These are phyloP conservation scores for Cladosporium sp. DNA, from an alignment of 2,329 filamentous ascomycete species.

Conservation along the genomic window DNA sequence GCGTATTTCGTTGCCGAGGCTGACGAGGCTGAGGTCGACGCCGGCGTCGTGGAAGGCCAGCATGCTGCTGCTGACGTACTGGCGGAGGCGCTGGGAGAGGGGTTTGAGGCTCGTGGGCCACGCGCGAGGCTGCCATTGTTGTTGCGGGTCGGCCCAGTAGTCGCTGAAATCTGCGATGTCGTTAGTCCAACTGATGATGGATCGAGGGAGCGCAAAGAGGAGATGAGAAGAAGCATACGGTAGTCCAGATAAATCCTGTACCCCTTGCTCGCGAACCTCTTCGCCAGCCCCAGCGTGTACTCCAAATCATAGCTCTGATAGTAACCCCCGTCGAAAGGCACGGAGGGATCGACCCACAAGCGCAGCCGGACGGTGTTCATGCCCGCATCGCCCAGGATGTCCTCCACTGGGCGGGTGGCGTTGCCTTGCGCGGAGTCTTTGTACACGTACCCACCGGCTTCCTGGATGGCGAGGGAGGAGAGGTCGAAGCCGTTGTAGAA, in stretches of 20 bases:
- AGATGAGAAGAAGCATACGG: slow-evolving; percentile 6
- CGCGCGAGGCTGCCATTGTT: slow-evolving; percentile 31
- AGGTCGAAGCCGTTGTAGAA: slow-evolving; percentile 40
- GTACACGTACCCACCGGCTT: slow-evolving; percentile 35
- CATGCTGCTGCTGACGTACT: slow-evolving; percentile 35
- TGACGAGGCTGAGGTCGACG: slow-evolving; percentile 40
- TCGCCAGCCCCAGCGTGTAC: slow-evolving; percentile 33
- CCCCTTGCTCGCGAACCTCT: slow-evolving; percentile 33
- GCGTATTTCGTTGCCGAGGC: slow-evolving; percentile 37
- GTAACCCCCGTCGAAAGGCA: slow-evolving; percentile 25
- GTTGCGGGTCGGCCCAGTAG: slow-evolving; percentile 36
- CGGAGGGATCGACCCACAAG: slow-evolving; percentile 29
- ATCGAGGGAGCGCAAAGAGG: neutral
- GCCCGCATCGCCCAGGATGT: slow-evolving; percentile 33
- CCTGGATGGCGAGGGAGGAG: slow-evolving; percentile 34
- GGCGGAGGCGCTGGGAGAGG: slow-evolving; percentile 28
- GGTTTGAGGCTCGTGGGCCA: slow-evolving; percentile 33
- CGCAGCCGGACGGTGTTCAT: slow-evolving; percentile 33
- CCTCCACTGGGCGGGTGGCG: slow-evolving; percentile 32
- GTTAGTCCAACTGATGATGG: neutral
- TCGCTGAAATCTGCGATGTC: slow-evolving; percentile 20
- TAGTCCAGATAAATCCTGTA: slow-evolving; percentile 37
- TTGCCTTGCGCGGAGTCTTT: slow-evolving; percentile 36
- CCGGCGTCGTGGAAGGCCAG: slow-evolving; percentile 37
- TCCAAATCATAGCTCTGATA: slow-evolving; percentile 30